These are phyloP conservation scores for Daedalea quercina DNA, from an alignment of 768 basidiomycete species.

Conservation along the genomic window DNA sequence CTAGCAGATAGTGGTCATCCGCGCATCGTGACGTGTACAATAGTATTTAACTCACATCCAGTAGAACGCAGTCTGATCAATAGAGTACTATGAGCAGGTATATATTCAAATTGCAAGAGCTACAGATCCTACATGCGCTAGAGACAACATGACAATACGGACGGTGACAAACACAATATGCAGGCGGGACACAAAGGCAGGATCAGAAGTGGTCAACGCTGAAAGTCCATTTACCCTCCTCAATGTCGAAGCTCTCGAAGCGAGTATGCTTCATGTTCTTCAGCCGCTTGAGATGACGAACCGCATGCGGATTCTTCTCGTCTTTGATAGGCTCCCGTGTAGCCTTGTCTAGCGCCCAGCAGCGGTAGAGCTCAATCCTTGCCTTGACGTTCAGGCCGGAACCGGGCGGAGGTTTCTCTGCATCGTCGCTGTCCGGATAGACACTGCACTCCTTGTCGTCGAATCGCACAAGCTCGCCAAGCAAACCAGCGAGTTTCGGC, in stretches of 20 bases:
- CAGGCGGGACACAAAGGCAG: background rate
- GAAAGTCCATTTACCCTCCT: slow-evolving; percentile 89
- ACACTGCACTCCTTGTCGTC: slow-evolving; percentile 90
- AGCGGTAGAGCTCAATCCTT: slow-evolving; percentile 64
- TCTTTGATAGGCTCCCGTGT: slow-evolving; percentile 89
- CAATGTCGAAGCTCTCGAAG: slow-evolving; percentile 75
- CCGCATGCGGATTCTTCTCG: slow-evolving; percentile 54
- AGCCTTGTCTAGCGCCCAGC: slow-evolving; percentile 89
- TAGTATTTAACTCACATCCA: no score
- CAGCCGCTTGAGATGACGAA: slow-evolving; percentile 74
- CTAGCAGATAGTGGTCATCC: no score
- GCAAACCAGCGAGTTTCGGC: slow-evolving; percentile 68
- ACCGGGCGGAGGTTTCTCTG: slow-evolving; percentile 77
- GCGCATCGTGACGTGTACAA: no score
- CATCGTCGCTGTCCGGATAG: slow-evolving; percentile 86
- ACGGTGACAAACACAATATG: background rate
- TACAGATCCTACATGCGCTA: background rate
- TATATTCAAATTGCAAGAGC: no score
- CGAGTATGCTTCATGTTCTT: slow-evolving; percentile 81
- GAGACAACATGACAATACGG: slow-evolving; percentile 3
- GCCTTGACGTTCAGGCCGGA: slow-evolving; percentile 88
- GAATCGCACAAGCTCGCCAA: slow-evolving; percentile 85
- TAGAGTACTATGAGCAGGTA: no score
- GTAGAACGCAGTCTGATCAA: no score
- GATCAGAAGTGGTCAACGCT: slow-evolving; percentile 85